These are phyloP conservation scores for Candida tetrigidarum DNA, from an alignment of 1,139 yeast genomes.

Conservation along the genomic window DNA sequence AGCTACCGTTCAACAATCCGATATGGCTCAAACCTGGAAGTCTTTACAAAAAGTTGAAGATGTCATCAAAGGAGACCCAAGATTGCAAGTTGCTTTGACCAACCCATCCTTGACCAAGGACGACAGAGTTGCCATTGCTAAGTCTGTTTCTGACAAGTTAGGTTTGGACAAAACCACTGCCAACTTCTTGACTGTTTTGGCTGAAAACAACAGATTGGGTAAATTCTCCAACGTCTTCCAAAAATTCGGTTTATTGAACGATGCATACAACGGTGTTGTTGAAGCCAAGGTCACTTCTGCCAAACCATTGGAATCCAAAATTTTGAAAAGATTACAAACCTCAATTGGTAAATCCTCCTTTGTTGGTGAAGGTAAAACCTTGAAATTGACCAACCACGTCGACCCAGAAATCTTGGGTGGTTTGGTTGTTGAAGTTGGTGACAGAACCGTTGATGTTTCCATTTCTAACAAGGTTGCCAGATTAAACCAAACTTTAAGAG, in stretches of 20 bases:
- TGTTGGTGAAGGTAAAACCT: slow-evolving; percentile 86
- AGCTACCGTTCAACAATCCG: slow-evolving; percentile 85
- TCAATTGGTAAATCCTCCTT: slow-evolving; percentile 78
- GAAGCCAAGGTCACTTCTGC: slow-evolving; percentile 95
- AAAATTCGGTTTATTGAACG: slow-evolving; percentile 78
- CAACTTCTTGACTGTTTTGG: slow-evolving; percentile 83
- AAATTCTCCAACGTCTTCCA: slow-evolving; percentile 67
- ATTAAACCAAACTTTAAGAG: slow-evolving; percentile 87
- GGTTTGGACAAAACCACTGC: slow-evolving; percentile 74
- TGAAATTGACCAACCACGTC: slow-evolving; percentile 80
- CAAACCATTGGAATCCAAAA: slow-evolving; percentile 80
- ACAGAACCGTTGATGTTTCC: slow-evolving; percentile 94
- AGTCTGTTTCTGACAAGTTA: slow-evolving; percentile 57
- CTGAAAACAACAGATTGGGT: slow-evolving; percentile 93
- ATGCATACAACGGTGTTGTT: slow-evolving; percentile 89
- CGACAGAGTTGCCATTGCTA: slow-evolving; percentile 76
- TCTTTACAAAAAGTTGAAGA: slow-evolving; percentile 64
- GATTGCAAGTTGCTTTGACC: slow-evolving; percentile 61
- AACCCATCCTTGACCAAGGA: slow-evolving; percentile 85
- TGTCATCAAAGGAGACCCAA: slow-evolving; percentile 64
- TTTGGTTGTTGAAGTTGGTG: slow-evolving; percentile 94
- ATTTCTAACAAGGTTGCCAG: slow-evolving; percentile 82
- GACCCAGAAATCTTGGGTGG: slow-evolving; percentile 96
- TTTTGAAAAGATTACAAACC: slow-evolving; percentile 76
- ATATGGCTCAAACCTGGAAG: slow-evolving; percentile 72